Percentiles rank a stretch among this genome's conserved stretches.
phyloP scores from a whole-genome alignment of 176 grass and related monocot genomes.

The Chrysopogon serrulatus region DNA sequence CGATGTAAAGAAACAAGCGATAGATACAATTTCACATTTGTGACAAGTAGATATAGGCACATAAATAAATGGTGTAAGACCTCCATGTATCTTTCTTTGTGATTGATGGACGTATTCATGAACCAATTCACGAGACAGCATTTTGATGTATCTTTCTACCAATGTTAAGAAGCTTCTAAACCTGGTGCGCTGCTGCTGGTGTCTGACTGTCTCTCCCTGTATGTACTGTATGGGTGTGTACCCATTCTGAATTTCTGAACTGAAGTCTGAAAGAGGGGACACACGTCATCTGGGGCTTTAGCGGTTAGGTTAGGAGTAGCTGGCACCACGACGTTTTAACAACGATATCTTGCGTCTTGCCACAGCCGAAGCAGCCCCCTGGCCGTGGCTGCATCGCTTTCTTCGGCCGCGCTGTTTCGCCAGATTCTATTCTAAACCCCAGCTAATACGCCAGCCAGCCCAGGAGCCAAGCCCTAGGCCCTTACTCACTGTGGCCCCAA shows the following conservation, averaged over 20 bases:
- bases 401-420: background rate
- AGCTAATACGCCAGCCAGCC: conserved; percentile 23
- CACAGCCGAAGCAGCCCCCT: no score
- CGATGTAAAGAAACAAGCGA: background rate
- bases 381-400: background rate
- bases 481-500: background rate
- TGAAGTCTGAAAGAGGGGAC: background rate
- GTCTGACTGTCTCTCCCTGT: no score
- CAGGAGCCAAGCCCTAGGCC: conserved; percentile 33
- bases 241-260: background rate
- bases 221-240: no score
- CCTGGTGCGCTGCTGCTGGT: no score
- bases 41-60: background rate
- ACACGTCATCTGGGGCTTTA: background rate
- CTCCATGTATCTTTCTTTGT: no score
- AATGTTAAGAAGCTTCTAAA: no score
- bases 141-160: no score
- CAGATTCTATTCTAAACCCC: conserved; percentile 48
- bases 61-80: background rate
- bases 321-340: no score
- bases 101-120: no score
- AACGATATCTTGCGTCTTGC: background rate
- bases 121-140: no score
- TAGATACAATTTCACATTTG: background rate
- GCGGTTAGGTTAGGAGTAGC: background rate